phyloP scores from a whole-genome alignment of 306 rosid genomes.

The Ormosia semicastrata region DNA sequence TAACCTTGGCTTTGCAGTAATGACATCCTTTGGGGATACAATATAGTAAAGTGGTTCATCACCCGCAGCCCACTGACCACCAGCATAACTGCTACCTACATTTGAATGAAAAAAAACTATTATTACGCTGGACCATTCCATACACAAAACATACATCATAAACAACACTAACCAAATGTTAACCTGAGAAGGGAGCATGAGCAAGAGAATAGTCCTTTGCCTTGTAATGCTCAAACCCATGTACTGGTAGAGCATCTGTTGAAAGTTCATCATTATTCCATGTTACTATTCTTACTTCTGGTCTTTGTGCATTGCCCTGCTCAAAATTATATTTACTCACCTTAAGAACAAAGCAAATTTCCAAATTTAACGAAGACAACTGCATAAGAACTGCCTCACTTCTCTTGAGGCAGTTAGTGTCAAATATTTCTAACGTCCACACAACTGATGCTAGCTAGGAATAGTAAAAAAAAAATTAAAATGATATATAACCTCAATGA shows the following conservation, averaged over 20 bases:
- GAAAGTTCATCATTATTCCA: slow-evolving; percentile 96
- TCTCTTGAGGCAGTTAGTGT: slow-evolving; percentile 14
- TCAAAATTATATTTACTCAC: slow-evolving; percentile 35
- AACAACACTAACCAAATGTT: slow-evolving; percentile 39
- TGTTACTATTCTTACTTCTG: slow-evolving; percentile 87
- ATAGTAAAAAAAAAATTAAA: neutral
- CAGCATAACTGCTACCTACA: slow-evolving; percentile 99
- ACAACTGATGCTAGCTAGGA: neutral
- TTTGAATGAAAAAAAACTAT: slow-evolving; percentile 30
- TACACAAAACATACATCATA: slow-evolving; percentile 25
- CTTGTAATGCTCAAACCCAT: slow-evolving; percentile 96
- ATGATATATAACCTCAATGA: slow-evolving; percentile 2
- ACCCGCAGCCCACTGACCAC: slow-evolving; percentile 99
- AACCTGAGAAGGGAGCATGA: slow-evolving; percentile 99
- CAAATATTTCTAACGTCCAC: neutral
- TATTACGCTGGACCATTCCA: slow-evolving; percentile 31
- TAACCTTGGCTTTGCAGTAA: slow-evolving; percentile 97
- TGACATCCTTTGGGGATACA: slow-evolving; percentile 95
- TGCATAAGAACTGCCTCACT: neutral
- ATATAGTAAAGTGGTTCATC: slow-evolving; percentile 95
- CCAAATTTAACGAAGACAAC: neutral
- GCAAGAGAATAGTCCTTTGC: slow-evolving; percentile 98
- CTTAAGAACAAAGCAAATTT: slow-evolving; percentile 34
- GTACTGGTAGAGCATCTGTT: slow-evolving; percentile 93
- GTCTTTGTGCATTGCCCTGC: slow-evolving; percentile 97